phyloP scores from a whole-genome alignment of 208 protist species.

The Trypanosoma avium region DNA sequence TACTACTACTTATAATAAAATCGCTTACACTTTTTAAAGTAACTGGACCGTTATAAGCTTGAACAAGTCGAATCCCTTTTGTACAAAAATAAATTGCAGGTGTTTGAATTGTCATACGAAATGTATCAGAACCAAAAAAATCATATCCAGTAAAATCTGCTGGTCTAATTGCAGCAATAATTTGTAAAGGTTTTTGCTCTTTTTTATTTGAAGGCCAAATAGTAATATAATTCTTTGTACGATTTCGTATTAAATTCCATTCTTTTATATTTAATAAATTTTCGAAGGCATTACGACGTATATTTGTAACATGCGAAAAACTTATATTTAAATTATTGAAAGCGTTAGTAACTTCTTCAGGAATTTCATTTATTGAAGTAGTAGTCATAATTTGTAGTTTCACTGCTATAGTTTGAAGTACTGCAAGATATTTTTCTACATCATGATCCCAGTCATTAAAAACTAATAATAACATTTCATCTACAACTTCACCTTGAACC shows the following conservation, averaged over 20 bases:
- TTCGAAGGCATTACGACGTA: constrained; percentile 13
- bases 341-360: background rate
- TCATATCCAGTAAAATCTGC: constrained; percentile 14
- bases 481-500: background rate
- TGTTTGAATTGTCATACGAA: constrained; percentile 14
- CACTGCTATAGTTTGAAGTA: constrained; percentile 23
- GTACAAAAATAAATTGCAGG: constrained; percentile 24
- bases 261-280: background rate
- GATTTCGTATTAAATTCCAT: background rate
- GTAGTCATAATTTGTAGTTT: background rate
- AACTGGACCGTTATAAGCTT: background rate
- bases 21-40: background rate
- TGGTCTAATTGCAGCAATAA: constrained; percentile 30
- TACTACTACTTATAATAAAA: constrained; percentile 17
- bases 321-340: background rate
- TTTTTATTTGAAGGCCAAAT: background rate
- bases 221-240: constrained; percentile 4
- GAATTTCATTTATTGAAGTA: background rate
- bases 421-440: constrained; percentile 28
- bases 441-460: constrained; percentile 57
- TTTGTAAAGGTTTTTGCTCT: constrained; percentile 6
- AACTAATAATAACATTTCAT: constrained; percentile 52
- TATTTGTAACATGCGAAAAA: background rate
- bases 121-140: background rate
- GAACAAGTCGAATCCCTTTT: background rate